phyloP scores from a whole-genome alignment of 495 filamentous ascomycete genomes.

The Friedmanniomyces simplex region DNA sequence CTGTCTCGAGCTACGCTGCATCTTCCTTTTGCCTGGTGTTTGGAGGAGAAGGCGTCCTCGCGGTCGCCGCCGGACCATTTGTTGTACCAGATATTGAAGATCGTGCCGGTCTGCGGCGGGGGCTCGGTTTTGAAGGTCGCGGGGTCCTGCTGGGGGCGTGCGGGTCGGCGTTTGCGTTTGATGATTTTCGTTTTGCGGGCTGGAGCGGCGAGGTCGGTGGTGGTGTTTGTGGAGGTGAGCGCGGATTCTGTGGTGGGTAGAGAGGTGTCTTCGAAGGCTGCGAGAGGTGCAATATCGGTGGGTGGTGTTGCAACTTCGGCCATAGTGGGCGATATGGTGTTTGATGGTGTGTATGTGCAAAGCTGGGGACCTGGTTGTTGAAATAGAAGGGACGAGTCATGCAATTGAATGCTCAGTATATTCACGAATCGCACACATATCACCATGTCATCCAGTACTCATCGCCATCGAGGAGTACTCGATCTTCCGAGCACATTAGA shows the following conservation, averaged over 20 bases:
- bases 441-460: too few relatives aligned
- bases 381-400: too few relatives aligned
- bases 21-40: slow-evolving; percentile 61
- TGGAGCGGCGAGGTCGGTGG: neutral
- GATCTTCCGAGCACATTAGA: too few relatives aligned
- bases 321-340: neutral
- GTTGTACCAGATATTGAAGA: slow-evolving; percentile 95
- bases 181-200: slow-evolving; percentile 54
- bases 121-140: slow-evolving; percentile 67
- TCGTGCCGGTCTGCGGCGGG: slow-evolving; percentile 80
- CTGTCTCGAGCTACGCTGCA: slow-evolving; percentile 74
- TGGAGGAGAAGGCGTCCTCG: slow-evolving; percentile 76
- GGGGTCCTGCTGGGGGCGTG: slow-evolving; percentile 70
- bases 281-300: neutral
- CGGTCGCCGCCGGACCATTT: slow-evolving; percentile 93
- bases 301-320: slow-evolving; percentile 10
- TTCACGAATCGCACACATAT: too few relatives aligned
- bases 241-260: neutral
- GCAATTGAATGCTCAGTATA: too few relatives aligned
- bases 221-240: neutral
- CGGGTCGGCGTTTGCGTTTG: slow-evolving; percentile 60
- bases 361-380: too few relatives aligned
- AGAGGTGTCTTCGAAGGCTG: slow-evolving; percentile 4
- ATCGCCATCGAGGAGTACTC: too few relatives aligned
- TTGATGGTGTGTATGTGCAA: neutral